A percentile compares a stretch with the other conserved stretches of the same genome.
Evolutionary conservation across 2,329 filamentous ascomycete genomes (phyloP).

Genomic region (Ascocoryne sarcoides): DNA sequence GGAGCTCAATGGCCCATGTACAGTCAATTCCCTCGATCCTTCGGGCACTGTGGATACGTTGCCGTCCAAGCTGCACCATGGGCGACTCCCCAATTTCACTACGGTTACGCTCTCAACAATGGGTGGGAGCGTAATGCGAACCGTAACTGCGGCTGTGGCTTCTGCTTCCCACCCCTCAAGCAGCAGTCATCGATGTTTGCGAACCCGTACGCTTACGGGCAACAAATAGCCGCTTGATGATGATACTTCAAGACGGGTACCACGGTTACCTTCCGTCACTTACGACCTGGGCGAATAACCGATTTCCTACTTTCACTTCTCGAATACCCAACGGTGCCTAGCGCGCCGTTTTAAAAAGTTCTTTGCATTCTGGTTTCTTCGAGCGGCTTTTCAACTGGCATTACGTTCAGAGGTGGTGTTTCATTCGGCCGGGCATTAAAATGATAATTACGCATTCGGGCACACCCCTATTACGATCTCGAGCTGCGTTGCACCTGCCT

Average conservation of each 20-base stretch:
- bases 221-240: slow-evolving; percentile 38
- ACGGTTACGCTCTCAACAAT: no score
- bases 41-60: slow-evolving; percentile 28
- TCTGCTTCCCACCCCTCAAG: no score
- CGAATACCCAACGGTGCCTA: slow-evolving; percentile 20
- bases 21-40: no score
- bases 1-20: slow-evolving; percentile 26
- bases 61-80: slow-evolving; percentile 38
- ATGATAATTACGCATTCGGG: slow-evolving; percentile 23
- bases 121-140: no score
- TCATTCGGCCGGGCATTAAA: slow-evolving; percentile 15
- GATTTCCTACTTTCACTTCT: neutral
- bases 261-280: slow-evolving; percentile 1
- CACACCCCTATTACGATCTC: slow-evolving; percentile 27
- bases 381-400: slow-evolving; percentile 23
- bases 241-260: neutral
- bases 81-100: no score
- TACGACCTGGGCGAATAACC: neutral
- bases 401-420: slow-evolving; percentile 24
- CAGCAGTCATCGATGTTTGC: no score
- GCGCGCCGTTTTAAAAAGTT: slow-evolving; percentile 26
- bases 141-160: no score
- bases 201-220: slow-evolving; percentile 30
- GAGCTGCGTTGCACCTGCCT: slow-evolving; percentile 27
- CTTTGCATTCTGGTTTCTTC: slow-evolving; percentile 20